Evolutionary conservation across 2,329 filamentous ascomycete genomes (phyloP).

Genomic region (Botrytis deweyae): DNA sequence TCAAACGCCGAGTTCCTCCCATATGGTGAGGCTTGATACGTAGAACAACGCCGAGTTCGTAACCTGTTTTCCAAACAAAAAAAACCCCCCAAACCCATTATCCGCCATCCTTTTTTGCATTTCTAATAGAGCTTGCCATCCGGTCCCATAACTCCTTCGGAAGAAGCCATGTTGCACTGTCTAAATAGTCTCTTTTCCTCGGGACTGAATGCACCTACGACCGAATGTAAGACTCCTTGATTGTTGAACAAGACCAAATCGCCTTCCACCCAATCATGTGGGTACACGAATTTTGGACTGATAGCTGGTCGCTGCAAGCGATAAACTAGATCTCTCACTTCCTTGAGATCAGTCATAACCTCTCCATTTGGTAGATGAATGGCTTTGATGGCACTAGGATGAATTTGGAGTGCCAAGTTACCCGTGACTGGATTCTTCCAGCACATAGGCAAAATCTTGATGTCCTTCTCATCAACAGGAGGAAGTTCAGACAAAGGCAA

Average conservation of each 20-base stretch:
- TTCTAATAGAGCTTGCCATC: slow-evolving; percentile 38
- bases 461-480: slow-evolving; percentile 61
- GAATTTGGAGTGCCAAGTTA: slow-evolving; percentile 68
- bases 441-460: slow-evolving; percentile 72
- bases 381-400: slow-evolving; percentile 68
- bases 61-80: slow-evolving; percentile 21
- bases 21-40: slow-evolving; percentile 38
- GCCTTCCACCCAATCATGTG: slow-evolving; percentile 75
- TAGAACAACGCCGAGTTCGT: slow-evolving; percentile 39
- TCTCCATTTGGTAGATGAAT: slow-evolving; percentile 66
- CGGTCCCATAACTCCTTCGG: slow-evolving; percentile 43
- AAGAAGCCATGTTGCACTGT: slow-evolving; percentile 77
- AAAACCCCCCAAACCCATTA: slow-evolving; percentile 13
- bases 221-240: slow-evolving; percentile 70
- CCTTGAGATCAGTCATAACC: slow-evolving; percentile 65
- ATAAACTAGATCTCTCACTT: slow-evolving; percentile 70
- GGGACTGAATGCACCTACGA: slow-evolving; percentile 70
- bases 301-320: slow-evolving; percentile 71
- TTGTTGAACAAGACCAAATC: slow-evolving; percentile 80
- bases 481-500: slow-evolving; percentile 60
- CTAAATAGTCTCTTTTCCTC: slow-evolving; percentile 74
- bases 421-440: slow-evolving; percentile 76
- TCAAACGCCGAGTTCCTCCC: slow-evolving; percentile 40
- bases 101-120: slow-evolving; percentile 7
- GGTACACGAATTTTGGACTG: slow-evolving; percentile 64